These are phyloP conservation scores for Cajanus cajan DNA, from an alignment of 306 rosid species.

Conservation along the genomic window DNA sequence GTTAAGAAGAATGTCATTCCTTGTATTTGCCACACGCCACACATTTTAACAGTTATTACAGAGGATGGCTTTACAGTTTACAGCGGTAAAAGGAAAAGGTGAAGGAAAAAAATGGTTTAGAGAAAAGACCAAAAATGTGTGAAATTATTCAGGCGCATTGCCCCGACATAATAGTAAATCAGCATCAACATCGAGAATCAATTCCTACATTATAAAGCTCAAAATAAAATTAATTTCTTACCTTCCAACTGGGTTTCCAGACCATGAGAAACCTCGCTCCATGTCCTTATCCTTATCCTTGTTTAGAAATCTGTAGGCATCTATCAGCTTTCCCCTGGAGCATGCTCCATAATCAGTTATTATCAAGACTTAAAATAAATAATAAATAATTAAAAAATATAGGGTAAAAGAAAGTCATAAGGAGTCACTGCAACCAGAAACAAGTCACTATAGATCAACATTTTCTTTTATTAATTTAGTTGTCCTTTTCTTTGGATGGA, in stretches of 20 bases:
- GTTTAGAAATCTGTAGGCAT: conserved; percentile 87
- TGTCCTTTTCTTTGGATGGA: conserved; percentile 4
- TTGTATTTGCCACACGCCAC: not conserved
- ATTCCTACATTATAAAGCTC: not conserved
- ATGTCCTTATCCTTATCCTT: conserved; percentile 81
- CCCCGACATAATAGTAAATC: conserved; percentile 1
- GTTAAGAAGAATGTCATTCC: not conserved
- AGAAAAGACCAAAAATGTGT: not conserved
- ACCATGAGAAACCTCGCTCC: conserved; percentile 94
- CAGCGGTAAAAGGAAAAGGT: not conserved
- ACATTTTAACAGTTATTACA: not conserved
- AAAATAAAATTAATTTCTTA: conserved; percentile 35
- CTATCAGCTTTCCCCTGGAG: conserved; percentile 87
- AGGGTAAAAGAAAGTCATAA: not conserved
- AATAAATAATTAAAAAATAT: not conserved
- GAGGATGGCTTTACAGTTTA: conserved; percentile 5
- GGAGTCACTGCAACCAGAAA: not conserved
- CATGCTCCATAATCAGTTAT: conserved; percentile 34
- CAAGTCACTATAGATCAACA: not conserved
- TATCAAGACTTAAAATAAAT: conserved; percentile 9
- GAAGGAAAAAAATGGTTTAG: not conserved
- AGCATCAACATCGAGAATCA: conserved; percentile 20
- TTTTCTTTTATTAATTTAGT: not conserved
- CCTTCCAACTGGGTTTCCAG: conserved; percentile 93
- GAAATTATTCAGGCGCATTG: conserved; percentile 3